Conservation (phyloP, 2,329 filamentous ascomycete species). For the Dothidotthia symphoricarpi region DNA sequence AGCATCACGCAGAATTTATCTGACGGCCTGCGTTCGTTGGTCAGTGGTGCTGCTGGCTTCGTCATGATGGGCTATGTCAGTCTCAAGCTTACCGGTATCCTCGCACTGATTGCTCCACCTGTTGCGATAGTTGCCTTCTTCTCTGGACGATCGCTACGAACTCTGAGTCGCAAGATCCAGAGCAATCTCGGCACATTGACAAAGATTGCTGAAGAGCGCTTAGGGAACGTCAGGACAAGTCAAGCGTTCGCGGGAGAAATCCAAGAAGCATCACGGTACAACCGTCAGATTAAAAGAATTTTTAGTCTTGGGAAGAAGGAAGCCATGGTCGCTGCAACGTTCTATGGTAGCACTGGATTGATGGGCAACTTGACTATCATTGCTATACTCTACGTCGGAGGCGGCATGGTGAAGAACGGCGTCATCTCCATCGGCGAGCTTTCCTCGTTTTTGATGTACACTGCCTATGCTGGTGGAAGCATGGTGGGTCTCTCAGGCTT, state of each 20-base stretch:
- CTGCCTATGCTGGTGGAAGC: constrained; percentile 79
- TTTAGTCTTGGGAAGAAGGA: constrained; percentile 86
- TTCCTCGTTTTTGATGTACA: constrained; percentile 98
- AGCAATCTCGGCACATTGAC: constrained; percentile 89
- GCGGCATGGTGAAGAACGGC: constrained; percentile 82
- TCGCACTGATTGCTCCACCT: constrained; percentile 84
- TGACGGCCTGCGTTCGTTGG: constrained; percentile 85
- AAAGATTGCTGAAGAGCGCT: constrained; percentile 96
- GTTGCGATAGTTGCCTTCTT: constrained; percentile 88
- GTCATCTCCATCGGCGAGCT: constrained; percentile 87
- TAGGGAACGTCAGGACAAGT: constrained; percentile 94
- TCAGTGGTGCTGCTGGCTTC: constrained; percentile 87
- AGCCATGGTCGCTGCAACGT: constrained; percentile 83
- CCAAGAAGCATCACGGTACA: constrained; percentile 87
- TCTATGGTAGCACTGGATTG: constrained; percentile 83
- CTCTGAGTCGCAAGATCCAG: constrained; percentile 87
- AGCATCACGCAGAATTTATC: constrained; percentile 97
- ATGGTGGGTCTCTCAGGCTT: constrained; percentile 93
- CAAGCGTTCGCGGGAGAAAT: constrained; percentile 95
- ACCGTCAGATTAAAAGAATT: constrained; percentile 85
- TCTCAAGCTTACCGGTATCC: constrained; percentile 80
- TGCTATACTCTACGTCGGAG: constrained; percentile 83
- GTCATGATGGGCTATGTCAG: constrained; percentile 95
- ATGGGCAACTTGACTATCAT: constrained; percentile 96
- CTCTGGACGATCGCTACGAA: constrained; percentile 85